Evolutionary conservation across 768 basidiomycete genomes (phyloP), one percentile per base, ranked within the genome.

Genomic region (Termitomyces sp.): DNA sequence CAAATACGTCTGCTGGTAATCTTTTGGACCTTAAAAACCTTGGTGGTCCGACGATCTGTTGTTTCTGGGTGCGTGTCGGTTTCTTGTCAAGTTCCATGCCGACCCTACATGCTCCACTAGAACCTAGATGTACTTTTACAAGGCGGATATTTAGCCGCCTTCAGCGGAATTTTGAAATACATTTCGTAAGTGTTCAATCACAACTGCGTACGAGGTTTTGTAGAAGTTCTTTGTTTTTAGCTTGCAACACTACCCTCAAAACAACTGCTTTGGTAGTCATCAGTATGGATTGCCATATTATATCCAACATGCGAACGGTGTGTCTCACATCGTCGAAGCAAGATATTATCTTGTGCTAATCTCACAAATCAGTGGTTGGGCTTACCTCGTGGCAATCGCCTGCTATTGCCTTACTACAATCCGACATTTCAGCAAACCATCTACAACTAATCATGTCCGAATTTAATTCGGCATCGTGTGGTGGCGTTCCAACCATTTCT

Each of bases 401-500:
- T n/a, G 81, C 75, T 20, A 71, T 83, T 24, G 61, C 67, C 27
- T 64, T 68, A 44, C 59, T 73, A 24, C 47, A 73, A 42, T 63
- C 68, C 42, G 68, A 69, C 10, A 67, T 68, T n/a, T 65, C 69
- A n/a, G 59, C 59, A 6, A 64, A 55, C 53, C 65, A 63, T 48
- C 74, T 72, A 57, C 66, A 72, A 55, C 63, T 82, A 32, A 69
- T 81, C 57, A 79, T 81, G 76, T 77, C 76, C 37, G 82, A 83
- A 64, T 82, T 81, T 62, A 83, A 81, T 66, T 76, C 75, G 5
- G 78, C 76, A 4, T 77, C 79, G 9, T 82, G 81, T 62, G 82
- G 81, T 18, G 82, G 81, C n/a, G 64, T 79, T 22, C 74, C 76
- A 3, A 71, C 69, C 12, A 71, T 82, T 46, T 82, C 80, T 2